These are phyloP conservation scores for Lippia alba DNA, from an alignment of 305 asterid species.

Conservation along the genomic window DNA sequence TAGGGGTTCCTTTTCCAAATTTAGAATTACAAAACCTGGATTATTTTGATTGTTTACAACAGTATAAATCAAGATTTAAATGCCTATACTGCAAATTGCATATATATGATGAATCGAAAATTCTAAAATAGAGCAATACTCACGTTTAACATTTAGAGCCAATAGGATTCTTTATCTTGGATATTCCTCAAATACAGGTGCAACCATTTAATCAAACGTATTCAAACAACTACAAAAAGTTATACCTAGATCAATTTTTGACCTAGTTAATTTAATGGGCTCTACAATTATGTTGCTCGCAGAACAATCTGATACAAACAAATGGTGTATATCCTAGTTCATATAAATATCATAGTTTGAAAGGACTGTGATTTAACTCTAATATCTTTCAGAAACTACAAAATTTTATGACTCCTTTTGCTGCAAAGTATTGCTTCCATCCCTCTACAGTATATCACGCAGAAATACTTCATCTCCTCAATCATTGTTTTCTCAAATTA, in stretches of 20 bases:
- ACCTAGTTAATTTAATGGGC: not conserved
- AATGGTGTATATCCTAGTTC: not conserved
- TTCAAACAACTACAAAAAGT: not conserved
- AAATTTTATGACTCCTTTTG: not conserved
- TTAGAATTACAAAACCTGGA: too few relatives aligned
- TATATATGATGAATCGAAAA: not conserved
- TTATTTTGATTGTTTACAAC: too few relatives aligned
- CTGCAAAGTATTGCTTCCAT: not conserved
- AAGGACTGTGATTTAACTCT: not conserved
- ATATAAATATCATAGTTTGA: not conserved
- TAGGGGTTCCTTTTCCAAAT: too few relatives aligned
- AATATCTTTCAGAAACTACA: not conserved
- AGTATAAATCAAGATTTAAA: not conserved
- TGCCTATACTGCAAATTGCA: not conserved
- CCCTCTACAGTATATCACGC: not conserved
- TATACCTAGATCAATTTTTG: not conserved
- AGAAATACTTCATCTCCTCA: not conserved
- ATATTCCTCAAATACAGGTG: conserved; percentile 1
- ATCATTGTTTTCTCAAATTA: not conserved
- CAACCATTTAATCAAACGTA: conserved; percentile 3
- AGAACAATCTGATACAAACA: not conserved
- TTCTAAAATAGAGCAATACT: not conserved
- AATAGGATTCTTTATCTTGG: not conserved
- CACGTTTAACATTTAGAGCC: not conserved
- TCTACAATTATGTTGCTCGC: not conserved